phyloP scores from a whole-genome alignment of 768 basidiomycete genomes.

The Pseudohyphozyma bogoriensis region DNA sequence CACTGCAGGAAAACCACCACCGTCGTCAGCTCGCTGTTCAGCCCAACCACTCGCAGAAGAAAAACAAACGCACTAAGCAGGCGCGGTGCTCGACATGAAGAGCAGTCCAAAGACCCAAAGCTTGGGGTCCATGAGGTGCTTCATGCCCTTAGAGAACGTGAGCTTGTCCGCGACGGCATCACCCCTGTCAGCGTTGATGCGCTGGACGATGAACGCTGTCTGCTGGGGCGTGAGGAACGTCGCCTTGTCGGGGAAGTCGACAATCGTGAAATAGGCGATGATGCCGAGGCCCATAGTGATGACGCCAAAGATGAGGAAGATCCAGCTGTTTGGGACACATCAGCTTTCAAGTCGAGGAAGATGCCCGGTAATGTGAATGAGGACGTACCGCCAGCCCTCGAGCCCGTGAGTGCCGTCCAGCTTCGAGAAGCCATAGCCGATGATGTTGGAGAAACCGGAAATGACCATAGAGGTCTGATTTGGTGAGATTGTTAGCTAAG shows the following conservation, averaged over 20 bases:
- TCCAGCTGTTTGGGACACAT: too few relatives aligned
- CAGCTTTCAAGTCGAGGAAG: background rate
- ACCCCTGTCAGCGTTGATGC: slow-evolving; percentile 35
- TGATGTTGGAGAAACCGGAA: slow-evolving; percentile 34
- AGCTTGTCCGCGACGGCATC: slow-evolving; percentile 34
- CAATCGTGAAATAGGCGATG: slow-evolving; percentile 26
- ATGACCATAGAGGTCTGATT: slow-evolving; percentile 32
- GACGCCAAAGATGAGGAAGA: slow-evolving; percentile 30
- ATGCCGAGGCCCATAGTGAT: slow-evolving; percentile 32
- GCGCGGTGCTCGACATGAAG: too few relatives aligned
- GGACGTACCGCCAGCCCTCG: slow-evolving; percentile 33
- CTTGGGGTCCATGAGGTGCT: slow-evolving; percentile 31
- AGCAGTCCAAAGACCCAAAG: slow-evolving; percentile 34
- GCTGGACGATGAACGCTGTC: slow-evolving; percentile 25
- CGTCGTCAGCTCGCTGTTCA: background rate
- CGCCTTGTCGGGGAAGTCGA: slow-evolving; percentile 38
- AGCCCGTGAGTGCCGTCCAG: slow-evolving; percentile 23
- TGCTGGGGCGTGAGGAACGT: slow-evolving; percentile 35
- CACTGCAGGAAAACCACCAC: background rate
- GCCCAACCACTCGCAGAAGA: too few relatives aligned
- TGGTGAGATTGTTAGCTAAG: too few relatives aligned
- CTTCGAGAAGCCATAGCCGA: slow-evolving; percentile 16
- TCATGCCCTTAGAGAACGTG: slow-evolving; percentile 15
- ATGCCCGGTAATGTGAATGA: too few relatives aligned
- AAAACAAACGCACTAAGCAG: too few relatives aligned